A percentile compares a stretch with the other conserved stretches of the same genome.
Evolutionary conservation across 2,329 filamentous ascomycete genomes (phyloP).

Genomic region (Diaporthe helianthi): DNA sequence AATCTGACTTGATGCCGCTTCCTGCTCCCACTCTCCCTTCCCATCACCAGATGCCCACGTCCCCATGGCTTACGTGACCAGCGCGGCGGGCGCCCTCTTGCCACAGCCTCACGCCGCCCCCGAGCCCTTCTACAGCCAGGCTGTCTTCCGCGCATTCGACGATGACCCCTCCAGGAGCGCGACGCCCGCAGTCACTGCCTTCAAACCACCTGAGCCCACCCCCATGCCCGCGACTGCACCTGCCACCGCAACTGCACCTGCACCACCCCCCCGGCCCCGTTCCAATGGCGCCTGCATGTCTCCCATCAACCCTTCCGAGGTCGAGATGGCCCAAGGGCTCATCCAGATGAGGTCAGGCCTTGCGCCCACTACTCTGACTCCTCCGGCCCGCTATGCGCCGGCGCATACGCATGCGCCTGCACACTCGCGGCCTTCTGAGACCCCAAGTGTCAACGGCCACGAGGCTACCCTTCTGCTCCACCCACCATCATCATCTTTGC

Average conservation of each 20-base stretch:
- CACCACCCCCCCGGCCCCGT: background rate
- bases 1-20: conserved; percentile 17
- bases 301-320: conserved; percentile 20
- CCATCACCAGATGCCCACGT: conserved; percentile 18
- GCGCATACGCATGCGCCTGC: background rate
- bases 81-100: conserved; percentile 24
- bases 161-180: conserved; percentile 23
- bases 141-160: conserved; percentile 31
- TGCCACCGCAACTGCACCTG: background rate
- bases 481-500: background rate
- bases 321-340: conserved; percentile 32
- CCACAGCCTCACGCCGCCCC: conserved; percentile 18
- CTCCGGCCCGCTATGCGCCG: conserved; percentile 25
- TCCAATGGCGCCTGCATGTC: background rate
- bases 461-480: background rate
- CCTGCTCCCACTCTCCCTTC: background rate
- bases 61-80: conserved; percentile 30
- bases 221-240: background rate
- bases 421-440: background rate
- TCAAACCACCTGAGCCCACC: background rate
- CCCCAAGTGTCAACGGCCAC: background rate
- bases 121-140: conserved; percentile 23
- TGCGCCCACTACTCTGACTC: conserved; percentile 27
- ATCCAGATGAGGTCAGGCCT: conserved; percentile 33
- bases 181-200: conserved; percentile 11